A percentile compares a stretch with the other conserved stretches of the same genome.
Conservation (phyloP, 2,329 filamentous ascomycete species). For the Calonectria hongkongensis region DNA sequence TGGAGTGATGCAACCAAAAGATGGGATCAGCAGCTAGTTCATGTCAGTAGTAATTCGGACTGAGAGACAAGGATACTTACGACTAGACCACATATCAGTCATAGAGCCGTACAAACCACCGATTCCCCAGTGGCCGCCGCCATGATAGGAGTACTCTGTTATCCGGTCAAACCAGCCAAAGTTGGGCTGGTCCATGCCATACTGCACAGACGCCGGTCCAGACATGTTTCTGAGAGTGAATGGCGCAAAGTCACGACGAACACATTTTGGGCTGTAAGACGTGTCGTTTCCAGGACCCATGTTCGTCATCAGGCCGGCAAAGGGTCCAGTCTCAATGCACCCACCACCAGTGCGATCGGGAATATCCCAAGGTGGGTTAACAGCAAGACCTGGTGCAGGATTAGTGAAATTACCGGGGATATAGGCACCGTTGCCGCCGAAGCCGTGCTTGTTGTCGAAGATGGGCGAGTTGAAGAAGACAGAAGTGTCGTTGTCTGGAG, state of each 20-base stretch:
- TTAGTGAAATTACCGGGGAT: conserved; percentile 42
- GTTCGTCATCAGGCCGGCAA: conserved; percentile 45
- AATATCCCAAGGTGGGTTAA: conserved; percentile 45
- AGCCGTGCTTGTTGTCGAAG: conserved; percentile 55
- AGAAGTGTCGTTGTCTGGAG: conserved; percentile 39
- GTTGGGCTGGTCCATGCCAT: conserved; percentile 50
- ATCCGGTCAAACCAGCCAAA: conserved; percentile 44
- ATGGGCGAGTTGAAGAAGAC: conserved; percentile 53
- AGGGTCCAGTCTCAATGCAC: conserved; percentile 53
- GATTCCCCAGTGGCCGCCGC: conserved; percentile 52
- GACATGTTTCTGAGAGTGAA: conserved; percentile 43
- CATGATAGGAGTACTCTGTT: conserved; percentile 53
- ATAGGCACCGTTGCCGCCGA: conserved; percentile 43
- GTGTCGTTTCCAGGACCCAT: conserved; percentile 39
- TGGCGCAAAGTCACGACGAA: conserved; percentile 43
- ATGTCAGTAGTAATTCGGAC: neutral
- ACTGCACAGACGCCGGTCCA: conserved; percentile 39
- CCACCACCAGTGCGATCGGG: conserved; percentile 48
- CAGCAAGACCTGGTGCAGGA: conserved; percentile 37
- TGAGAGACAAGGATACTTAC: neutral
- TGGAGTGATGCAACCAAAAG: conserved; percentile 56
- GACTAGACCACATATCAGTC: conserved; percentile 45
- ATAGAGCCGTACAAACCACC: conserved; percentile 56
- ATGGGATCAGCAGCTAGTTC: conserved; percentile 49
- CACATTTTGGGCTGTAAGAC: conserved; percentile 36